These are phyloP conservation scores for Mesotaenium endlicherianum DNA, from an alignment of 139 green algal genomes.

Conservation along the genomic window DNA sequence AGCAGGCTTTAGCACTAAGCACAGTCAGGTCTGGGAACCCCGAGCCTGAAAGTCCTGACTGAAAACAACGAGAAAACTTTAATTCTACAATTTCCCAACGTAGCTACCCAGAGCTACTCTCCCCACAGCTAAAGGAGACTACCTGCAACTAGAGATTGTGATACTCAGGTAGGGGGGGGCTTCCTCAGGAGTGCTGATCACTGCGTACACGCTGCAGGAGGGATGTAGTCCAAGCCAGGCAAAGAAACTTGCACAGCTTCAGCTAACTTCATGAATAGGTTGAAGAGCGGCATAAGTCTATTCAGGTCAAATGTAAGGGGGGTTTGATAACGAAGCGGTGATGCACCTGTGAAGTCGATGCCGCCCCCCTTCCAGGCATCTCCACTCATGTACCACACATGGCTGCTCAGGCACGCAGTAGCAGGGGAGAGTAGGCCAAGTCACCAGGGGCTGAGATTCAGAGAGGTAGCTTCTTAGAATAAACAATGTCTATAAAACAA, in stretches of 20 bases:
- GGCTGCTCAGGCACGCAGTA: not conserved
- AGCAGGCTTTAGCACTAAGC: too few species aligned
- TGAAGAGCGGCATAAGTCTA: not conserved
- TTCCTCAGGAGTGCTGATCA: not conserved
- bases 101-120: too few species aligned
- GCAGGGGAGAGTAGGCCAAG: not conserved
- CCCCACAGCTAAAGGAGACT: too few species aligned
- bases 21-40: too few species aligned
- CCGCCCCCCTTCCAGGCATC: conserved; percentile 37
- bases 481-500: not conserved
- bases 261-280: not conserved
- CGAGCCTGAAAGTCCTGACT: too few species aligned
- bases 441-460: not conserved
- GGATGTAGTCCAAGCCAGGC: not conserved
- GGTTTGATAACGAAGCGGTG: not conserved
- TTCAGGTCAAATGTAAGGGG: not conserved
- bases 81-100: too few species aligned
- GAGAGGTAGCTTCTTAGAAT: too few species aligned
- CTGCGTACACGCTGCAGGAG: not conserved
- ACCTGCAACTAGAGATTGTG: too few species aligned
- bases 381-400: conserved; percentile 39
- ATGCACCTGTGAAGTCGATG: conserved; percentile 45
- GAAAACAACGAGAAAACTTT: too few species aligned
- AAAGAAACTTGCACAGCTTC: not conserved
- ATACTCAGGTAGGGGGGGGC: not conserved